Conservation (phyloP, 345 rosid species). For the Hibiscus tridactylites region DNA sequence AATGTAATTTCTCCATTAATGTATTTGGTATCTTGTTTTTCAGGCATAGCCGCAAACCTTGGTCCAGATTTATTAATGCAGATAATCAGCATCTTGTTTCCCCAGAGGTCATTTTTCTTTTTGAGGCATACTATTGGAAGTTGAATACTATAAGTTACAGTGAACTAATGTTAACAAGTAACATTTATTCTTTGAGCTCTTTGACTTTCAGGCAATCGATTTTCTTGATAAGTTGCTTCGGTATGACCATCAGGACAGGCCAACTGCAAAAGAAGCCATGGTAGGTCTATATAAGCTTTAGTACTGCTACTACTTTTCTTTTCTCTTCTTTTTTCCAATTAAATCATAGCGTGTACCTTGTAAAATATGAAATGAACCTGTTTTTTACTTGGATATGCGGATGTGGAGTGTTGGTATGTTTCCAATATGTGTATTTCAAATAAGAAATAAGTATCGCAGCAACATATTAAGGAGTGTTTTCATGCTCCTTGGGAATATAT, state of each 20-base stretch:
- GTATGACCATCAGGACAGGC: conserved; percentile 89
- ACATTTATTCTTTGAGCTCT: conserved; percentile 11
- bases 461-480: too few relatives aligned
- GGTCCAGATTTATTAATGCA: conserved; percentile 79
- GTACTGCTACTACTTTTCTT: neutral
- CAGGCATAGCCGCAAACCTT: conserved; percentile 96
- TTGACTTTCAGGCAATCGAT: conserved; percentile 67
- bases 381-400: neutral
- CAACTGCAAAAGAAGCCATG: conserved; percentile 64
- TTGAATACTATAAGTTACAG: neutral
- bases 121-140: neutral
- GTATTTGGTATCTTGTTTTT: conserved; percentile 6
- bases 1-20: neutral
- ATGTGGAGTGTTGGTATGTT: neutral
- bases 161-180: neutral
- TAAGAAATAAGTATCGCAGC: too few relatives aligned
- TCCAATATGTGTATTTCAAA: too few relatives aligned
- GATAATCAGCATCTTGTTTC: conserved; percentile 94
- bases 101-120: conserved; percentile 51
- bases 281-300: neutral
- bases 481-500: too few relatives aligned
- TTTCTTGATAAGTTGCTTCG: conserved; percentile 85
- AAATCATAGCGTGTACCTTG: neutral
- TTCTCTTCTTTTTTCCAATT: neutral
- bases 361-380: neutral